Percentiles rank a stretch among this genome's conserved stretches.
These are phyloP conservation scores for Clonostachys chloroleuca DNA, from an alignment of 2,329 filamentous ascomycete genomes.

Conservation along the genomic window DNA sequence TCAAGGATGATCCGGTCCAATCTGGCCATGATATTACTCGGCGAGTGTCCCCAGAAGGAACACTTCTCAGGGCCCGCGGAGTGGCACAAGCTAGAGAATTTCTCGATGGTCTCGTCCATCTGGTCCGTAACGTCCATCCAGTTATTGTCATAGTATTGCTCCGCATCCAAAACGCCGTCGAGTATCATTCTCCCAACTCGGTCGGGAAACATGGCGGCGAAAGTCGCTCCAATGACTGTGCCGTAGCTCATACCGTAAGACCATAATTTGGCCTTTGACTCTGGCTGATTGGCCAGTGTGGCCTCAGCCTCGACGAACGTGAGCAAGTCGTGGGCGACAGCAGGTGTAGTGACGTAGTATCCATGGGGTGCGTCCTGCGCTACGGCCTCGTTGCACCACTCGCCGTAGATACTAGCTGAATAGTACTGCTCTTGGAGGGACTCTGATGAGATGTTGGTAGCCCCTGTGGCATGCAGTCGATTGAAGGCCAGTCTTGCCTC, in stretches of 20 bases:
- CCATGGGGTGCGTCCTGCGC: slow-evolving; percentile 13
- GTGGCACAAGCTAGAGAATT: slow-evolving; percentile 13
- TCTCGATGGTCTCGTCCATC: slow-evolving; percentile 11
- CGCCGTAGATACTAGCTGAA: slow-evolving; percentile 19
- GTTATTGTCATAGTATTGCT: slow-evolving; percentile 15
- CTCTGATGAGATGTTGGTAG: slow-evolving; percentile 16
- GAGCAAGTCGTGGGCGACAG: slow-evolving; percentile 19
- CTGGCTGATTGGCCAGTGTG: slow-evolving; percentile 7
- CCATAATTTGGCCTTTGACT: slow-evolving; percentile 19
- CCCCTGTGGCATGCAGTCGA: slow-evolving; percentile 14
- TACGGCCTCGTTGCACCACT: slow-evolving; percentile 22
- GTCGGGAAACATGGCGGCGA: slow-evolving; percentile 32
- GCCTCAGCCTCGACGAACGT: slow-evolving; percentile 20
- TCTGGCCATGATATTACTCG: slow-evolving; percentile 14
- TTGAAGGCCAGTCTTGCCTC: slow-evolving; percentile 18
- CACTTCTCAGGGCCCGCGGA: slow-evolving; percentile 15
- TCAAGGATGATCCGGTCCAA: slow-evolving; percentile 14
- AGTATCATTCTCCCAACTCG: slow-evolving; percentile 27
- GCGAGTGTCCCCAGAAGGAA: slow-evolving; percentile 19
- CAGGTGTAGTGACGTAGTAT: slow-evolving; percentile 23
- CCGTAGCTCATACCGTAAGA: slow-evolving; percentile 19
- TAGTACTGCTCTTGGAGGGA: slow-evolving; percentile 20
- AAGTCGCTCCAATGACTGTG: slow-evolving; percentile 18
- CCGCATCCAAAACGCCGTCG: slow-evolving; percentile 17
- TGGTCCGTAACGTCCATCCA: slow-evolving; percentile 12